Evolutionary conservation across 2,329 filamentous ascomycete species (phyloP), one percentile per base, ranked within the genome.

Genomic region (Alternaria brassicicola): DNA sequence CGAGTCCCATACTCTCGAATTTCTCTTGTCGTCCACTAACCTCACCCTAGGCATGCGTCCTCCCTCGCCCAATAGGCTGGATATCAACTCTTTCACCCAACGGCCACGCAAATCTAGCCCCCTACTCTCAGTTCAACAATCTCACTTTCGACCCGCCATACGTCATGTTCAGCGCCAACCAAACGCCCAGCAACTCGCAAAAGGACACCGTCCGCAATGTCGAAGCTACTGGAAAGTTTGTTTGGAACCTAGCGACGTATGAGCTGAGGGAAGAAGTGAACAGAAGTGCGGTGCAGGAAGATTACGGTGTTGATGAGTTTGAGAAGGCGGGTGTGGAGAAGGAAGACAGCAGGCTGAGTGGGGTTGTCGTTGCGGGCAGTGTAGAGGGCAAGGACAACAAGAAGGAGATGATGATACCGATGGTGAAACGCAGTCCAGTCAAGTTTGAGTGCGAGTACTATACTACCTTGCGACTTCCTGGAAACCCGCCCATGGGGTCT

Each of bases 121-220:
- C 86, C 0, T 88, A 85, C 74, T 82, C 78, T 0, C 86, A 88
- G 73, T 88, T 88, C 79, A 86, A 84, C 72, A 88, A 88, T 63
- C 79, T 88, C 0, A 86, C 84, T 30, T 88, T 86, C 73, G 84
- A 87, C 68, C 86, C 85, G 0, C 86, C 86, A 0, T 86, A 86
- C 66, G 82, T 88, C 26, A 85, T 88, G 82, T 88, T 88, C 80
- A 79, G 78, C 31, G 81, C 83, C 3, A 88, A 88, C 73, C 83
- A 87, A 69, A 85, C 82, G 0, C 74, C 79, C 0, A 62, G 72
- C 8, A 69, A 67, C 2, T 50, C 65, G 0, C 81, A 82, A 56
- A 88, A 88, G 69, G 85, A 88, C 73, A 86, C 82, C 0, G 84
- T 85, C 30, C 71, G 77, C 65, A 88, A 88, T 70, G 82, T 78